Conservation (phyloP, 257 asterid species). For the Fraxinus quadrangulata region DNA sequence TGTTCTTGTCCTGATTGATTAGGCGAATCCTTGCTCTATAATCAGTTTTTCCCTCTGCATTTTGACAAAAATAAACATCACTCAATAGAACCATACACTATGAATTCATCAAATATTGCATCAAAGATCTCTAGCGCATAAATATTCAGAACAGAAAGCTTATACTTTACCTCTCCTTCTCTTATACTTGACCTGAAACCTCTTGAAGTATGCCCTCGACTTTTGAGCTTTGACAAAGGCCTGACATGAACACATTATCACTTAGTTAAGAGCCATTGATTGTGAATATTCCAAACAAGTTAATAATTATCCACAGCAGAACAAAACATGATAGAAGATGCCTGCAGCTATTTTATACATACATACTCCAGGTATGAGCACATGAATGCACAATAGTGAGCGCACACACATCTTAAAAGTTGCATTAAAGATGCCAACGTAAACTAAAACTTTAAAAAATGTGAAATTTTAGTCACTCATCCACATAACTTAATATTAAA, state of each 20-base stretch:
- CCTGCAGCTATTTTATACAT: background rate
- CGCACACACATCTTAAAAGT: background rate
- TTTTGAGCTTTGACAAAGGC: conserved; percentile 48
- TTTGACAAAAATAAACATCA: background rate
- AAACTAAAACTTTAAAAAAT: no score
- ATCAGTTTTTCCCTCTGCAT: conserved; percentile 58
- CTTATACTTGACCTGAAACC: conserved; percentile 58
- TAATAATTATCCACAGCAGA: background rate
- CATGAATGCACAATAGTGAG: no score
- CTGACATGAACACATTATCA: conserved; percentile 17
- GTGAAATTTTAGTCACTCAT: background rate
- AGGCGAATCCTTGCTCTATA: conserved; percentile 56
- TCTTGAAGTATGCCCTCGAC: conserved; percentile 51
- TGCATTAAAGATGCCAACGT: background rate
- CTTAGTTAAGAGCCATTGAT: background rate
- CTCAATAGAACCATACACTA: background rate
- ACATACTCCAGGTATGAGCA: background rate
- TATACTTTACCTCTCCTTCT: conserved; percentile 48
- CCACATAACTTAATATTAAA: background rate
- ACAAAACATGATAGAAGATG: background rate
- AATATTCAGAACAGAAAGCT: background rate
- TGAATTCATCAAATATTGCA: background rate
- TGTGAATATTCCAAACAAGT: background rate
- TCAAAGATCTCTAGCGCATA: background rate
- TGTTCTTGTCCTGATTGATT: conserved; percentile 58